These are phyloP conservation scores for Gossypium mustelinum DNA, from an alignment of 345 rosid genomes.

Conservation along the genomic window DNA sequence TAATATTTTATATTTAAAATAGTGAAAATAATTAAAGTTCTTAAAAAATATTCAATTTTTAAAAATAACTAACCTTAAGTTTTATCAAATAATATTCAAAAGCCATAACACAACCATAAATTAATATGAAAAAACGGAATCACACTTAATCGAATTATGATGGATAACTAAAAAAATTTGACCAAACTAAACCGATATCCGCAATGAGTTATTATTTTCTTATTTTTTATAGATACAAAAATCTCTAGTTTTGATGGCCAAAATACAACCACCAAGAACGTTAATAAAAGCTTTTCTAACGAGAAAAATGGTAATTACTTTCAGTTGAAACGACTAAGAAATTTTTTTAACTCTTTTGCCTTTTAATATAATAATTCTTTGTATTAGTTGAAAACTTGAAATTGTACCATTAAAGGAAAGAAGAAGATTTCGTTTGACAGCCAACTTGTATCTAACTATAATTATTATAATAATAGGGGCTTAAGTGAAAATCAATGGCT, in stretches of 20 bases:
- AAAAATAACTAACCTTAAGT: too few species aligned
- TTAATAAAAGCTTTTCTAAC: neutral
- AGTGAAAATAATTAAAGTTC: too few species aligned
- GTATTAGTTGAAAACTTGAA: neutral
- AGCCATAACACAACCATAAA: too few species aligned
- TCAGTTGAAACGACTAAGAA: neutral
- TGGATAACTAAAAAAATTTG: too few species aligned
- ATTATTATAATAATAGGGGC: neutral
- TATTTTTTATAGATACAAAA: neutral
- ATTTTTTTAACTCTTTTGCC: neutral
- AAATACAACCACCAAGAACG: constrained; percentile 8
- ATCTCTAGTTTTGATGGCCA: constrained; percentile 10
- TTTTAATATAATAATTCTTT: neutral
- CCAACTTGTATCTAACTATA: constrained; percentile 1
- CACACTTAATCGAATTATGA: too few species aligned
- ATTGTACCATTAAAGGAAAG: neutral
- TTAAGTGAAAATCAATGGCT: neutral
- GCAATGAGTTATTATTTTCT: too few species aligned
- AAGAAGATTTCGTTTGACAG: neutral
- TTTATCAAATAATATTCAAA: too few species aligned
- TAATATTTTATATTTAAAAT: too few species aligned
- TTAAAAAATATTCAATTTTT: too few species aligned
- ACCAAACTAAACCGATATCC: too few species aligned
- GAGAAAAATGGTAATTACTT: neutral
- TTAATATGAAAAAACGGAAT: too few species aligned